Percentiles rank a stretch among this genome's conserved stretches.
phyloP scores from a whole-genome alignment of 176 grass and related monocot species.

The Musa itinerans region DNA sequence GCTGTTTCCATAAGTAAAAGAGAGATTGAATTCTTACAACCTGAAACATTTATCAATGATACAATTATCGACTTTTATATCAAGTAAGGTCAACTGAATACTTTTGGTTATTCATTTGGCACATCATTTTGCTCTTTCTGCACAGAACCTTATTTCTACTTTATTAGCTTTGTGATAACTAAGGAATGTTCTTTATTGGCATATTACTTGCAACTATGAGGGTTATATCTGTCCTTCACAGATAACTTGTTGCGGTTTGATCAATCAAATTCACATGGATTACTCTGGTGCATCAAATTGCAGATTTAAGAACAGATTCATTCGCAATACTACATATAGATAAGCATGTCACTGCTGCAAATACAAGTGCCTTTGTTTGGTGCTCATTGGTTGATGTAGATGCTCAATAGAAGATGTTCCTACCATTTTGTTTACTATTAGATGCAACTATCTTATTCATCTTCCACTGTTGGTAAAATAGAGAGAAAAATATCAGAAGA shows the following conservation, averaged over 20 bases:
- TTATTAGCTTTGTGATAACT: neutral
- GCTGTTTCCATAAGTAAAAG: slow-evolving; percentile 88
- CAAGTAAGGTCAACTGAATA: slow-evolving; percentile 50
- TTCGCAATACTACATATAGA: neutral
- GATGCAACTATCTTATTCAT: too few relatives aligned
- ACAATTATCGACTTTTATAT: slow-evolving; percentile 99
- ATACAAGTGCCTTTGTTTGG: neutral
- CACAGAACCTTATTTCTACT: neutral
- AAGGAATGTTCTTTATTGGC: neutral
- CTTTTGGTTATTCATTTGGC: neutral
- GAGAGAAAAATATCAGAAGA: too few relatives aligned
- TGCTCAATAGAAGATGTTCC: neutral
- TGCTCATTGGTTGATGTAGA: neutral
- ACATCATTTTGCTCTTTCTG: neutral
- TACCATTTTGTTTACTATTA: too few relatives aligned
- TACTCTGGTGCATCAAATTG: neutral
- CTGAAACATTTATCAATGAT: slow-evolving; percentile 98
- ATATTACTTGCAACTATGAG: neutral
- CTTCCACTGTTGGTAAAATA: too few relatives aligned
- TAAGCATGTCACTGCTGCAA: neutral
- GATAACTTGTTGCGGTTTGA: neutral
- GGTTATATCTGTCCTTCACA: neutral
- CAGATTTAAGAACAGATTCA: neutral
- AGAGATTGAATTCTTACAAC: slow-evolving; percentile 79
- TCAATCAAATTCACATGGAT: neutral